A percentile compares a stretch with the other conserved stretches of the same genome.
phyloP scores from a whole-genome alignment of 2,329 filamentous ascomycete species.

The Colletotrichum cuscutae region DNA sequence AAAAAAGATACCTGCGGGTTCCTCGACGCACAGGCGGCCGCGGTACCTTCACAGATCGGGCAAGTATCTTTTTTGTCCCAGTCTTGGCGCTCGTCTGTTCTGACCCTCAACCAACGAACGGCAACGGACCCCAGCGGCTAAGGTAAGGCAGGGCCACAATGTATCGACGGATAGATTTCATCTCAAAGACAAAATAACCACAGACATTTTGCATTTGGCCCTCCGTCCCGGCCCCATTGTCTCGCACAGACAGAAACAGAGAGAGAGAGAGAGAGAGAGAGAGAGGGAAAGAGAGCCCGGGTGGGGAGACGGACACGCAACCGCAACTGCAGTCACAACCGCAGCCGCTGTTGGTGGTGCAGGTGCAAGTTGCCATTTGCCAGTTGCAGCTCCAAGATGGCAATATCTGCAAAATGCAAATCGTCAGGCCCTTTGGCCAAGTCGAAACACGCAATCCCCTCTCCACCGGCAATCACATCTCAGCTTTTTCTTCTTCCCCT shows the following conservation, averaged over 20 bases:
- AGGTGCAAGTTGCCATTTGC: not conserved
- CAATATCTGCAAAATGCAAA: not conserved
- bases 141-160: not conserved
- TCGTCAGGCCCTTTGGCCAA: not conserved
- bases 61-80: slow-evolving; percentile 14
- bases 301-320: not conserved
- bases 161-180: not conserved
- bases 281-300: too few relatives aligned
- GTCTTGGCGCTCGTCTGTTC: not conserved
- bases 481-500: slow-evolving; percentile 1
- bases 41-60: slow-evolving; percentile 13
- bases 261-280: too few relatives aligned
- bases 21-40: slow-evolving; percentile 31
- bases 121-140: not conserved
- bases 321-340: not conserved
- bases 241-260: not conserved
- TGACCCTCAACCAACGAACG: not conserved
- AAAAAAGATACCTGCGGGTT: slow-evolving; percentile 12
- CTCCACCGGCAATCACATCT: slow-evolving; percentile 24
- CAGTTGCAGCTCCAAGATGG: not conserved
- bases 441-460: slow-evolving; percentile 15
- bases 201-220: slow-evolving; percentile 4
- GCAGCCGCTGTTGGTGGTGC: not conserved
- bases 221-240: not conserved
- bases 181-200: not conserved